Evolutionary conservation across 345 rosid species (phyloP).

Genomic region (Brassica rapa): DNA sequence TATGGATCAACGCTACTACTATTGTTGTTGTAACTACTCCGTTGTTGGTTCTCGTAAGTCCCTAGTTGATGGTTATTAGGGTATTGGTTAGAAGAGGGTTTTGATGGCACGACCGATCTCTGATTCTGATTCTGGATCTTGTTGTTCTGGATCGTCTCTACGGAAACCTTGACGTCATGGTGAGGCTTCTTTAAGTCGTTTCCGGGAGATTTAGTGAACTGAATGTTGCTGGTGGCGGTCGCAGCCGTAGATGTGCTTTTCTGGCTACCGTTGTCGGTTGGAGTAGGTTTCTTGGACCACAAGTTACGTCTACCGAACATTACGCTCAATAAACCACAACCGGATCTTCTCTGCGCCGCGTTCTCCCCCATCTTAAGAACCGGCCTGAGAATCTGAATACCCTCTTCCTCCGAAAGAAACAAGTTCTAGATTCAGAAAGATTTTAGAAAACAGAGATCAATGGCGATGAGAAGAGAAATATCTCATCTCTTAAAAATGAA

Average conservation of each 20-base stretch:
- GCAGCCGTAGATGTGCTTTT: constrained; percentile 46
- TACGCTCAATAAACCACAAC: constrained; percentile 69
- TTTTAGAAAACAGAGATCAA: neutral
- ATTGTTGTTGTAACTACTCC: constrained; percentile 33
- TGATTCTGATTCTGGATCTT: constrained; percentile 14
- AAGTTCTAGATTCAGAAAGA: neutral
- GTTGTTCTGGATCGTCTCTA: constrained; percentile 26
- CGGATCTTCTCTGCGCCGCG: constrained; percentile 53
- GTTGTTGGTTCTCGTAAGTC: constrained; percentile 21
- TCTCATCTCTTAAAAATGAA: constrained; percentile 27
- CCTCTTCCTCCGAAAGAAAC: neutral
- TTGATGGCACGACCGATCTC: constrained; percentile 39
- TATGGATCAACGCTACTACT: constrained; percentile 39
- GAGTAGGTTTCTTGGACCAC: constrained; percentile 58
- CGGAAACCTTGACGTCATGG: constrained; percentile 49
- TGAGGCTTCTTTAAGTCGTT: constrained; percentile 45
- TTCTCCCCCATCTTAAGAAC: constrained; percentile 41
- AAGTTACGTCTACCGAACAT: constrained; percentile 62
- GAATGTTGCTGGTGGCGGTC: constrained; percentile 45
- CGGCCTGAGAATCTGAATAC: constrained; percentile 12
- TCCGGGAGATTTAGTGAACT: constrained; percentile 46
- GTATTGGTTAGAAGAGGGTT: constrained; percentile 40
- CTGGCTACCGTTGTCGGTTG: constrained; percentile 32
- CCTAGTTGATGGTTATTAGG: constrained; percentile 43
- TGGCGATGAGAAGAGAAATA: constrained; percentile 17